These are phyloP conservation scores for Russula virescens DNA, from an alignment of 768 basidiomycete species.

Conservation along the genomic window DNA sequence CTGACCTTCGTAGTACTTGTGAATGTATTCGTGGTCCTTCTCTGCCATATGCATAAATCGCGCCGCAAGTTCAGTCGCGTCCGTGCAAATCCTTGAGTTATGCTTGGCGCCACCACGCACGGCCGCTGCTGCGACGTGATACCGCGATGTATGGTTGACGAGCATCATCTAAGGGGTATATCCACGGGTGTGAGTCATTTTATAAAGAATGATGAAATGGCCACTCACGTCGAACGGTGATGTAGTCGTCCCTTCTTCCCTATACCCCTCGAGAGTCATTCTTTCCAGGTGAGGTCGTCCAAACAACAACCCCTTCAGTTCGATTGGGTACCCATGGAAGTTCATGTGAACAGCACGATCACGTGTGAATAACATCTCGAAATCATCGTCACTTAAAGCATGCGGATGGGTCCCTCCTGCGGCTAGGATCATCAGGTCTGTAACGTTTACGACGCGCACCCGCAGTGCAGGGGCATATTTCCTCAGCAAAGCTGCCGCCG, in stretches of 20 bases:
- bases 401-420: conserved; percentile 71
- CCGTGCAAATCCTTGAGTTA: conserved; percentile 51
- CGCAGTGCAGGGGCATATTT: conserved; percentile 65
- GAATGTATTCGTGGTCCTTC: conserved; percentile 59
- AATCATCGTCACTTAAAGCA: conserved; percentile 54
- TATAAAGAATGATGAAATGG: conserved; percentile 3
- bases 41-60: conserved; percentile 53
- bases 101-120: conserved; percentile 47
- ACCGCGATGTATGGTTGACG: conserved; percentile 61
- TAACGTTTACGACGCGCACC: conserved; percentile 83
- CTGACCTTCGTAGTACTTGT: conserved; percentile 51
- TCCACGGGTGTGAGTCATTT: background rate
- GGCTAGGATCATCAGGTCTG: conserved; percentile 81
- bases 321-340: conserved; percentile 77
- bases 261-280: conserved; percentile 56
- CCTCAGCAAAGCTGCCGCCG: conserved; percentile 75
- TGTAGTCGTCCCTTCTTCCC: conserved; percentile 75
- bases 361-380: conserved; percentile 64
- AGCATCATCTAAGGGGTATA: conserved; percentile 59
- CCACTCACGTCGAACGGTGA: conserved; percentile 65
- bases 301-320: conserved; percentile 60
- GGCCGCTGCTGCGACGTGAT: conserved; percentile 56
- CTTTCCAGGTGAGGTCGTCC: conserved; percentile 47
- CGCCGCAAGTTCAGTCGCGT: conserved; percentile 52
- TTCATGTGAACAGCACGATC: conserved; percentile 71